Percentiles rank a stretch among this genome's conserved stretches.
Evolutionary conservation across 2,329 filamentous ascomycete genomes (phyloP).

Genomic region (Colletotrichum lindemuthianum): DNA sequence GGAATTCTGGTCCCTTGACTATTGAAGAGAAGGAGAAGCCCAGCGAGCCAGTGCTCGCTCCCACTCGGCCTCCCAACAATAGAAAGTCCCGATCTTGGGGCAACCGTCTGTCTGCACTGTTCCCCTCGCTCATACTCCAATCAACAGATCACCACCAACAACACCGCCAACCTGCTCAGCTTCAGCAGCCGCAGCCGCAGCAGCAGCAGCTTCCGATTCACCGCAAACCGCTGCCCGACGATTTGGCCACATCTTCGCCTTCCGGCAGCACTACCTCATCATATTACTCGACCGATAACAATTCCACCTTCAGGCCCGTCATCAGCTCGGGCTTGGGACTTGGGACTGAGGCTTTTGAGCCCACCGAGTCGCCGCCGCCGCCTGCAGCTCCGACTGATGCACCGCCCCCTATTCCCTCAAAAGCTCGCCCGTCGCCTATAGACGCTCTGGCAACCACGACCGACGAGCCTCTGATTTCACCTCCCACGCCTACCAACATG

Average conservation of each 20-base stretch:
- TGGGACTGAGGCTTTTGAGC: slow-evolving; percentile 20
- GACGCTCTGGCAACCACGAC: slow-evolving; percentile 2
- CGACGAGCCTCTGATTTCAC: slow-evolving; percentile 16
- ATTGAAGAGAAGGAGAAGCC: slow-evolving; percentile 27
- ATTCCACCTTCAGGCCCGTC: slow-evolving; percentile 20
- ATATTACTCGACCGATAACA: slow-evolving; percentile 19
- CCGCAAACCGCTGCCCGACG: slow-evolving; percentile 38
- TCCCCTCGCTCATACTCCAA: slow-evolving; percentile 51
- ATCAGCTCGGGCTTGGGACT: slow-evolving; percentile 22
- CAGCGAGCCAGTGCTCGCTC: slow-evolving; percentile 36
- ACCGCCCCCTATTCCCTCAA: slow-evolving; percentile 29
- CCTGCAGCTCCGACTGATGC: slow-evolving; percentile 29
- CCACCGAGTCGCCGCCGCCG: slow-evolving; percentile 18
- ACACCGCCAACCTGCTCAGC: slow-evolving; percentile 31
- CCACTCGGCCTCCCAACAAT: slow-evolving; percentile 30
- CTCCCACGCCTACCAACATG: slow-evolving; percentile 24
- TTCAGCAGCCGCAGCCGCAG: slow-evolving; percentile 23
- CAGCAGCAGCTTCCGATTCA: slow-evolving; percentile 37
- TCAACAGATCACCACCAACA: slow-evolving; percentile 41
- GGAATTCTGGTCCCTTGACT: slow-evolving; percentile 8
- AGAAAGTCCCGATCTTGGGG: slow-evolving; percentile 50
- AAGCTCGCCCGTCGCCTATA: slow-evolving; percentile 15
- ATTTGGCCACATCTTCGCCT: slow-evolving; percentile 22
- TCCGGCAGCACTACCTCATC: slow-evolving; percentile 29
- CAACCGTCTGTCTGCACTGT: slow-evolving; percentile 48